Conservation (phyloP, 169 alveolate genomes). For the Plasmodium ovale region DNA sequence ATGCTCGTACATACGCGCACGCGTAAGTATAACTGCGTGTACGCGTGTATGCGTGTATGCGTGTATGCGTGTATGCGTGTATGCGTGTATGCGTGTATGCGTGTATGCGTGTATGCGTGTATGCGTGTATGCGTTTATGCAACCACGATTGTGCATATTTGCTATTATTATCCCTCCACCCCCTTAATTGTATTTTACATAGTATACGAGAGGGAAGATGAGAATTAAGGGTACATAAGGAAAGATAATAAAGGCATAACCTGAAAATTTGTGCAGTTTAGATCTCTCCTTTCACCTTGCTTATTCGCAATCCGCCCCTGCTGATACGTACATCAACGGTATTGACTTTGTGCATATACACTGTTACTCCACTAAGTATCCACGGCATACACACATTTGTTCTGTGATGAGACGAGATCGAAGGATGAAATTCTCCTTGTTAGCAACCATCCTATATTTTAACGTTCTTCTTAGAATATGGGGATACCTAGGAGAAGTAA, state of each 20-base stretch:
- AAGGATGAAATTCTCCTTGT: not conserved
- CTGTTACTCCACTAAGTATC: no score
- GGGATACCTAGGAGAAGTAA: slow-evolving; percentile 31
- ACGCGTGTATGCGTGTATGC: not conserved
- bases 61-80: not conserved
- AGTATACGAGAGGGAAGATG: no score
- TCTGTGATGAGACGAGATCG: no score
- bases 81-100: not conserved
- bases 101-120: not conserved
- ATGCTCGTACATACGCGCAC: not conserved
- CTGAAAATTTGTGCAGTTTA: no score
- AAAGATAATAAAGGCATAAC: no score
- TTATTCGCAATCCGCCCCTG: no score
- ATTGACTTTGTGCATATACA: no score
- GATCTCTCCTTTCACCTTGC: no score
- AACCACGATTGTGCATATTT: not conserved
- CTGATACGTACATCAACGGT: no score
- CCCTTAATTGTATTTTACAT: not conserved
- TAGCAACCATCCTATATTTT: not conserved
- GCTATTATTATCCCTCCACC: not conserved
- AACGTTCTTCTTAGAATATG: not conserved
- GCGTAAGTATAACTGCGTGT: not conserved
- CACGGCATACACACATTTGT: no score
- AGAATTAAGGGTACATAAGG: no score
- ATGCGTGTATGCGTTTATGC: not conserved